phyloP scores from a whole-genome alignment of 805 yeast species.

The Myxozyma melibiosi region DNA sequence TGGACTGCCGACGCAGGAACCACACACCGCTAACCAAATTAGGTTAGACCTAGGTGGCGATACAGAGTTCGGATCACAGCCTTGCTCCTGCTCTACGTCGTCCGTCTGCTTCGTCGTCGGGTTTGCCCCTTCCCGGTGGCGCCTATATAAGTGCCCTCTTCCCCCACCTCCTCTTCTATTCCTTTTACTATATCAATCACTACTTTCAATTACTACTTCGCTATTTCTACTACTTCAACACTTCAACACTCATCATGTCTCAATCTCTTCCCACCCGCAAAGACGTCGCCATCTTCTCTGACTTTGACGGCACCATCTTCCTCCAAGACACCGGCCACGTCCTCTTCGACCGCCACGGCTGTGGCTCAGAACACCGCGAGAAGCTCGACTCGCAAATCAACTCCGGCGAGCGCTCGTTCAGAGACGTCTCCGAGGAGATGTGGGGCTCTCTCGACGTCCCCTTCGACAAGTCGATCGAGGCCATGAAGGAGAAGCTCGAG shows the following conservation, averaged over 20 bases:
- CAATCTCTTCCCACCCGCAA: conserved; percentile 22
- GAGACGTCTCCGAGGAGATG: conserved; percentile 49
- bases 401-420: conserved; percentile 43
- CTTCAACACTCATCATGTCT: background rate
- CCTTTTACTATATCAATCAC: background rate
- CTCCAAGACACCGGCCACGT: conserved; percentile 51
- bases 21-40: background rate
- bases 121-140: background rate
- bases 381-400: conserved; percentile 45
- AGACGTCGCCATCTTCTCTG: conserved; percentile 37
- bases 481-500: conserved; percentile 42
- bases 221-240: background rate
- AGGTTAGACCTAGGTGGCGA: conserved; percentile 3
- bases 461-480: conserved; percentile 44
- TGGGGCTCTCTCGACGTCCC: conserved; percentile 49
- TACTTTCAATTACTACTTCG: background rate
- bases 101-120: background rate
- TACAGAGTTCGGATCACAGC: conserved; percentile 8
- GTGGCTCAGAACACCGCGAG: conserved; percentile 45
- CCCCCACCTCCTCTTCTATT: background rate
- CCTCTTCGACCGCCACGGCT: conserved; percentile 48
- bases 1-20: conserved; percentile 1
- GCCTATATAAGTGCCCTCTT: background rate
- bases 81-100: background rate
- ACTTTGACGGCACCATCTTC: conserved; percentile 51